Percentiles rank a stretch among this genome's conserved stretches.
Evolutionary conservation across 345 rosid genomes (phyloP).

Genomic region (Lepidium africanum): DNA sequence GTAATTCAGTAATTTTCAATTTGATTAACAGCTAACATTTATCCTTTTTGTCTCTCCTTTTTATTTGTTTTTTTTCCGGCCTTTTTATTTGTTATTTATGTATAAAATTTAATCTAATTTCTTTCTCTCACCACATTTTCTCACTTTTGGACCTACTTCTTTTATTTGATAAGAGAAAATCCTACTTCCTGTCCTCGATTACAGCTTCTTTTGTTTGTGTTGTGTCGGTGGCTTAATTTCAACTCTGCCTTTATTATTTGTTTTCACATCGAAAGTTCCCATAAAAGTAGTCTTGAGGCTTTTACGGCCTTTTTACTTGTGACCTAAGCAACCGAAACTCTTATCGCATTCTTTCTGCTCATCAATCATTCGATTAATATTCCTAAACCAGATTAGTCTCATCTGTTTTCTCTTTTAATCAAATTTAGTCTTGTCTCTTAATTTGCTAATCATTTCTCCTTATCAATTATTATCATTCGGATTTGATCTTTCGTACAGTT

Average conservation of each 20-base stretch:
- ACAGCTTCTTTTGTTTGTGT: slow-evolving; percentile 14
- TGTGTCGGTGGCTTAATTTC: slow-evolving; percentile 28
- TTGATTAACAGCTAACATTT: not conserved
- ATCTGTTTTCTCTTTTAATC: not conserved
- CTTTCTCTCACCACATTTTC: not conserved
- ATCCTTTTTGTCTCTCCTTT: not conserved
- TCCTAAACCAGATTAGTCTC: slow-evolving; percentile 3
- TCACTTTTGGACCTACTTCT: not conserved
- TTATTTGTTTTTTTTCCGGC: not conserved
- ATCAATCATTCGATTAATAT: not conserved
- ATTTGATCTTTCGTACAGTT: slow-evolving; percentile 1
- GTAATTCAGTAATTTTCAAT: not conserved
- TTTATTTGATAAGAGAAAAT: not conserved
- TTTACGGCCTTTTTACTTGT: slow-evolving; percentile 21
- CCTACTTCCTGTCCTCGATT: slow-evolving; percentile 6
- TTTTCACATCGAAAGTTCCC: slow-evolving; percentile 12
- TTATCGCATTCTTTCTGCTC: not conserved
- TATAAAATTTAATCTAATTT: no score
- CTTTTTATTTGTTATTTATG: no score
- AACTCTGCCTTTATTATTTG: slow-evolving; percentile 2
- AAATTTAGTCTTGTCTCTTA: not conserved
- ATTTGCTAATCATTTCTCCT: not conserved
- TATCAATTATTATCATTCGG: not conserved
- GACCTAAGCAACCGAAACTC: slow-evolving; percentile 6
- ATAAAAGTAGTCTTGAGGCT: slow-evolving; percentile 4